Conservation (phyloP, 345 rosid genomes). For the Aquilaria sinensis region DNA sequence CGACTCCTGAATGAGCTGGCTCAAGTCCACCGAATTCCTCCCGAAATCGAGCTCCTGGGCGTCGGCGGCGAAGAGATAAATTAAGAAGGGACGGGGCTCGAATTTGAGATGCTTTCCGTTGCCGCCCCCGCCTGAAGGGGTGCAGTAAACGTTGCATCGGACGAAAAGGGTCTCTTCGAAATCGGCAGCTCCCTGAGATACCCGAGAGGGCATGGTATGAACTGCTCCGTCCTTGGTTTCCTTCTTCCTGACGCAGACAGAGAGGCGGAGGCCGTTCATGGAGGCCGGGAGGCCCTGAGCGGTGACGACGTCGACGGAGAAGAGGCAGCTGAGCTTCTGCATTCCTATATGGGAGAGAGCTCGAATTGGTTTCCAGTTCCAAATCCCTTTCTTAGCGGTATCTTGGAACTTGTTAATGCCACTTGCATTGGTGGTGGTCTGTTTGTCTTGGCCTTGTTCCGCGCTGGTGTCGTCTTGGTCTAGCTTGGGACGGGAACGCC, state of each 20-base stretch:
- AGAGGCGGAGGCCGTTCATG: conserved; percentile 91
- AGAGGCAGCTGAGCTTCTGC: conserved; percentile 84
- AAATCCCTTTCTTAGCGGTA: conserved; percentile 55
- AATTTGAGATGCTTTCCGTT: conserved; percentile 55
- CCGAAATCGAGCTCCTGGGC: conserved; percentile 90
- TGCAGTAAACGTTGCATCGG: conserved; percentile 73
- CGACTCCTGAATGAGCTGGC: conserved; percentile 67
- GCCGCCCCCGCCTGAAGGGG: conserved; percentile 47
- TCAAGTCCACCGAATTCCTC: conserved; percentile 55
- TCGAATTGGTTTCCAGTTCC: conserved; percentile 95
- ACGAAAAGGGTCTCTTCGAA: conserved; percentile 86
- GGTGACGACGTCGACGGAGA: conserved; percentile 81
- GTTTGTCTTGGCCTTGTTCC: conserved; percentile 14
- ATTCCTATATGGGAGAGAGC: conserved; percentile 72
- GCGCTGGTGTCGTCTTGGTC: conserved; percentile 28
- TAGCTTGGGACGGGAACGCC: conserved; percentile 73
- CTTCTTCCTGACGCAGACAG: conserved; percentile 79
- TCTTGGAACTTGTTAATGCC: conserved; percentile 22
- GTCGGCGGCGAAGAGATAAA: conserved; percentile 68
- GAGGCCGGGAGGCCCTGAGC: conserved; percentile 83
- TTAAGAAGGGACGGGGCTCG: conserved; percentile 73
- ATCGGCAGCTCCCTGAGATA: conserved; percentile 83
- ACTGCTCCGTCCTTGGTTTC: conserved; percentile 82
- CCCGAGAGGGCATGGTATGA: conserved; percentile 88
- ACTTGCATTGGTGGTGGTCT: conserved; percentile 18